phyloP scores from a whole-genome alignment of 148 eudicot species.

The Vaccinium corymbosum region DNA sequence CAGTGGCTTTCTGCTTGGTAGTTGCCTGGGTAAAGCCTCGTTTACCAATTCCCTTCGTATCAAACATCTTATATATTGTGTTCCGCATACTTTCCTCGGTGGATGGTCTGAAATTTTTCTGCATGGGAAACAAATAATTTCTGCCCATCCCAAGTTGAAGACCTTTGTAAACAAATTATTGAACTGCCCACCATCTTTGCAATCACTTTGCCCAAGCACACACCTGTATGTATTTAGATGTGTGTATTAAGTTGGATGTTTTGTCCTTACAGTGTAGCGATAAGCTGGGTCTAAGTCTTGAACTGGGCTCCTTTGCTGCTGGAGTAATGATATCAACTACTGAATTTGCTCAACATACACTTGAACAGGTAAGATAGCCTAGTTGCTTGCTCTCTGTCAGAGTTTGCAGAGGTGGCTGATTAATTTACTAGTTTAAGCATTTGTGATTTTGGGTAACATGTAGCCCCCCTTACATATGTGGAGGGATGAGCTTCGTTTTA shows the following conservation, averaged over 20 bases:
- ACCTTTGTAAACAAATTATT: neutral
- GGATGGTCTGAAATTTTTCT: neutral
- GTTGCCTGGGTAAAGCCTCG: conserved; percentile 87
- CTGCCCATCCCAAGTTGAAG: neutral
- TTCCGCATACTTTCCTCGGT: neutral
- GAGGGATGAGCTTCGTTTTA: neutral
- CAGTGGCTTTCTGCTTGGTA: conserved; percentile 94
- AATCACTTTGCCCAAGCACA: neutral
- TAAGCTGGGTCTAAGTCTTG: conserved; percentile 93
- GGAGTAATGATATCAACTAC: conserved; percentile 99
- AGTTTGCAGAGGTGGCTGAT: conserved; percentile 7
- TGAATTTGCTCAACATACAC: conserved; percentile 95
- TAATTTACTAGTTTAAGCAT: neutral
- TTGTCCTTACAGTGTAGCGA: conserved; percentile 81
- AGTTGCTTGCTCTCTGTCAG: neutral
- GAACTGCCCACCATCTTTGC: conserved; percentile 4
- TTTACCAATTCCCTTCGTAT: conserved; percentile 15
- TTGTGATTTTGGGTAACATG: neutral
- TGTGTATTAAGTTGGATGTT: conserved; percentile 19
- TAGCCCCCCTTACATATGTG: neutral
- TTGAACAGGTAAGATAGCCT: conserved; percentile 70
- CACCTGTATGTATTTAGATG: neutral
- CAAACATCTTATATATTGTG: neutral
- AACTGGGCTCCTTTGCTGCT: conserved; percentile 98
- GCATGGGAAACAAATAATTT: neutral